Evolutionary conservation across 306 rosid species (phyloP), one percentile per base, ranked within the genome.

Genomic region (Prunus mongolica): DNA sequence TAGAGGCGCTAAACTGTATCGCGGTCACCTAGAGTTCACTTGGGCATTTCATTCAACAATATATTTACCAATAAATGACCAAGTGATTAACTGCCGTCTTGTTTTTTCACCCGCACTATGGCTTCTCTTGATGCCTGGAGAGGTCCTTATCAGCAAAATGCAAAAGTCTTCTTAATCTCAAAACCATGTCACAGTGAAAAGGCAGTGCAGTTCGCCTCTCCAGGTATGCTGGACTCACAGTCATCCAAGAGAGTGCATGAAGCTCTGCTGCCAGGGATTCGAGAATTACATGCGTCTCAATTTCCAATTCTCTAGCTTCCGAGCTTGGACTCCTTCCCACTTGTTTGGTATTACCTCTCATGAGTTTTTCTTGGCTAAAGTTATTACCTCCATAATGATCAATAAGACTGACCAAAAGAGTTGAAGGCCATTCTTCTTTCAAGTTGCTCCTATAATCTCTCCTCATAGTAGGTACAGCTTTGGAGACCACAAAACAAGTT

Each of bases 221-320:
- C 65, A 90, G 71, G 92, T 90, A 94, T 69, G 97, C 83, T 3
- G 99, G 97, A 83, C 99, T 95, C 56, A 85, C 89, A 0, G 97
- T 95, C 97, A 95, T 90, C 97, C 99, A 95, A 16, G 97, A 92
- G 67, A 95, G 88, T 45, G 97, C 99, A 62, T 95, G 99, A 72
- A 95, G 97, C 88, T 92, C 99, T 54, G 97, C 97, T 2, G 97
- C 94, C 83, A 90, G 82, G 45, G 96, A 88, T 79, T 92, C 97
- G 16, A 95, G 90, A 76, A 95, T 86, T 81, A 93, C 80, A 89
- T 92, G 97, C 24, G 88, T 84, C 85, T 90, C 96, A 46, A 62
- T 77, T 80, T 94, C 97, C 50, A 88, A 90, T 80, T 92, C 95
- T 83, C 84, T 89, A 54, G 87, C 84, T 60, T 94, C 98, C 67